Evolutionary conservation across 2,329 filamentous ascomycete genomes (phyloP).

Genomic region (Verticillium isaacii): DNA sequence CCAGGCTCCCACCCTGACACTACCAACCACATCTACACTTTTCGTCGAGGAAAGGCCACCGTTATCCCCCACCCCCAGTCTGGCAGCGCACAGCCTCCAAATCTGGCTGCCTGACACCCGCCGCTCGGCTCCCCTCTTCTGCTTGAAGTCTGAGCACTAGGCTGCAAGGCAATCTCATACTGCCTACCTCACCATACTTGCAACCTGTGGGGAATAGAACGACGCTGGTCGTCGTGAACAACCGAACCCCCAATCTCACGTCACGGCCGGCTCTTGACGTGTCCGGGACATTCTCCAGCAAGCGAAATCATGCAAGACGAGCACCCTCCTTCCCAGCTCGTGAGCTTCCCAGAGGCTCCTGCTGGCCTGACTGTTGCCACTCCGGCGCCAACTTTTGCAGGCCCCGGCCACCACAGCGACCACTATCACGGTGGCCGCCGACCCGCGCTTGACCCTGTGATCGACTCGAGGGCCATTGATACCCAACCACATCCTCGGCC

Average conservation of each 20-base stretch:
- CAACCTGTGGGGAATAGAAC: neutral
- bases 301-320: neutral
- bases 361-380: neutral
- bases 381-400: neutral
- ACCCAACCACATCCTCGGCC: neutral
- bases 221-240: neutral
- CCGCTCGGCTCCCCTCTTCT: too few species aligned
- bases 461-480: neutral
- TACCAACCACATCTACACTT: too few species aligned
- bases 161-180: too few species aligned
- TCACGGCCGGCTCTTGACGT: neutral
- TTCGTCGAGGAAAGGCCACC: too few species aligned
- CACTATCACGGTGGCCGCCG: neutral
- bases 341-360: neutral
- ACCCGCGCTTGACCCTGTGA: neutral
- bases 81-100: too few species aligned
- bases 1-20: too few species aligned
- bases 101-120: too few species aligned
- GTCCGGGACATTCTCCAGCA: neutral
- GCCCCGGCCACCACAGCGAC: neutral
- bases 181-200: neutral
- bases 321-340: neutral
- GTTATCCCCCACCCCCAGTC: too few species aligned
- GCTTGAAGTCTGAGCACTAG: too few species aligned
- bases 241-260: neutral